phyloP scores from a whole-genome alignment of 768 basidiomycete species.

The Kwoniella europaea region DNA sequence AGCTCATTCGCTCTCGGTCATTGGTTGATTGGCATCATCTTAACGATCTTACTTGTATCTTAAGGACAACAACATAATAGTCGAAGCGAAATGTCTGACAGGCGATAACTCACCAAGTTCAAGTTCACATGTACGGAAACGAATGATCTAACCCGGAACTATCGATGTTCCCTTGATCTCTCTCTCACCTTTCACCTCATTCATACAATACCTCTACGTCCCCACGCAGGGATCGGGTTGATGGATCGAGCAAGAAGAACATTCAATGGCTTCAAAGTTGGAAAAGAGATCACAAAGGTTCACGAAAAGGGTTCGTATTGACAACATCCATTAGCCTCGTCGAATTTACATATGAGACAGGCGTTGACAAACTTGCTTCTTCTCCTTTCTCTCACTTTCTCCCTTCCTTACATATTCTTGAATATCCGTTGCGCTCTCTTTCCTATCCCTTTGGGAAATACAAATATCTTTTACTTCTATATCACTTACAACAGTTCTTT shows the following conservation, averaged over 20 bases:
- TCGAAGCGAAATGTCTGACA: constrained; percentile 11
- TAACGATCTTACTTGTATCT: constrained; percentile 25
- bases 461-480: not conserved
- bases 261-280: constrained; percentile 9
- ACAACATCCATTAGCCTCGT: constrained; percentile 17
- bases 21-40: constrained; percentile 7
- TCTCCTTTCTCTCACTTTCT: constrained; percentile 5
- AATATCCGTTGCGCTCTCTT: not conserved
- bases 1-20: constrained; percentile 1
- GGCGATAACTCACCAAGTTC: constrained; percentile 1
- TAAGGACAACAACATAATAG: constrained; percentile 18
- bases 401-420: not conserved
- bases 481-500: constrained; percentile 31
- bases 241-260: constrained; percentile 16
- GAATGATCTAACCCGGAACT: not conserved
- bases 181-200: constrained; percentile 17
- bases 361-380: constrained; percentile 25
- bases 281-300: constrained; percentile 17
- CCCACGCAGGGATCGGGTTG: constrained; percentile 22
- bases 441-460: not conserved
- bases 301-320: constrained; percentile 34
- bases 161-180: constrained; percentile 6
- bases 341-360: constrained; percentile 15
- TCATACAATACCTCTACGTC: constrained; percentile 5
- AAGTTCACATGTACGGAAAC: not conserved